Evolutionary conservation across 2,329 filamentous ascomycete species (phyloP), one percentile per base, ranked within the genome.

Genomic region (Falciphora oryzae): DNA sequence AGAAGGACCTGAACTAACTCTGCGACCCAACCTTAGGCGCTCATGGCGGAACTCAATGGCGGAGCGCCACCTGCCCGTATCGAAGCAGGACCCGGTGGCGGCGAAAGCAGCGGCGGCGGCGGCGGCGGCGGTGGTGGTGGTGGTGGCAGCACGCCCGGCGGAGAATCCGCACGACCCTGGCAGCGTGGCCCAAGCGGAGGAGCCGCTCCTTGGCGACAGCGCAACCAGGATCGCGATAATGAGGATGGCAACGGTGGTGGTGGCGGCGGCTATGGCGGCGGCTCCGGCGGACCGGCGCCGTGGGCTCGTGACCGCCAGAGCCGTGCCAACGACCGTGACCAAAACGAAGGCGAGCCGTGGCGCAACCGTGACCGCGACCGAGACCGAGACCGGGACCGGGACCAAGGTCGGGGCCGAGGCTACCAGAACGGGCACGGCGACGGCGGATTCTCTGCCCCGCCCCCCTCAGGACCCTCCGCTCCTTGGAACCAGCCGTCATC

Each of bases 11-110:
- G 44, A 53, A 1, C 44, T 53, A 25, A 53, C 44, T n/a, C 50
- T 18, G 10, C 38, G 44, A 11, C 2, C 22, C 7, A 4, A 16
- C 64, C 13, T 5, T 53, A 92, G 91, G 90, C 94, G 88, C 92
- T 99, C 74, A 97, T 99, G 93, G 90, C 96, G 85, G 95, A 98
- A 83, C 86, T 98, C 70, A 92, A 90, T 67, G 92, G 92, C 63
- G 80, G 80, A 65, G 38, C 58, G 32, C 38, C 67, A 57, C 66
- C 67, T 66, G 67, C 67, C 63, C 61, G 66, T 66, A 66, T 68
- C 64, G 53, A 67, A 66, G 64, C 67, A 60, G 53, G 67, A 66
- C 66, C 67, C 63, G 31, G 56, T 64, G 60, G 29, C 44, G 82
- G 81, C 50, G 85, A 84, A 68, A 84, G 85, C 77, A 86, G 76